These are phyloP conservation scores for Aspergillus fumigatiaffinis DNA, from an alignment of 2,329 filamentous ascomycete species.

Conservation along the genomic window DNA sequence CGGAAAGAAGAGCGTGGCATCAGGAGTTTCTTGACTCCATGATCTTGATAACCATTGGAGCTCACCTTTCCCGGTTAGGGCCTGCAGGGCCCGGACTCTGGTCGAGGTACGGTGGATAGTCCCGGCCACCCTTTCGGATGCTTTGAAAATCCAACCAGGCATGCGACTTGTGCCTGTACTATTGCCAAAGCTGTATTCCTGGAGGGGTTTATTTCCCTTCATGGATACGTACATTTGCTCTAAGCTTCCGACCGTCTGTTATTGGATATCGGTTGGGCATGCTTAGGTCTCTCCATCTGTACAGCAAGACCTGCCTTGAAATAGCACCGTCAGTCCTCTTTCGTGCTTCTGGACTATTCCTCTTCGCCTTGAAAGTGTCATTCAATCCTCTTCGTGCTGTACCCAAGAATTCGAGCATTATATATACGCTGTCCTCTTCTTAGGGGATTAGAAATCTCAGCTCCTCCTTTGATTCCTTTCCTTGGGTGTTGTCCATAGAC, in stretches of 20 bases:
- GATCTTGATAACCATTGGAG: background rate
- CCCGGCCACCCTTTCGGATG: conserved; percentile 5
- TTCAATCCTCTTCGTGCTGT: background rate
- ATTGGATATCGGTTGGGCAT: conserved; percentile 17
- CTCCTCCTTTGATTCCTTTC: background rate
- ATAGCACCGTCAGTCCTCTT: background rate
- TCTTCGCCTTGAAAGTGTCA: conserved; percentile 1
- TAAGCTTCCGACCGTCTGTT: conserved; percentile 9
- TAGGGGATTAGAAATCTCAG: background rate
- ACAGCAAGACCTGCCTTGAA: background rate
- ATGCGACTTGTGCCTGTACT: conserved; percentile 14
- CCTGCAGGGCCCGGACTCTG: conserved; percentile 8
- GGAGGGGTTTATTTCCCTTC: conserved; percentile 8
- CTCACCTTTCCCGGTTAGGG: conserved; percentile 6
- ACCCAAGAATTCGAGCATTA: conserved; percentile 7
- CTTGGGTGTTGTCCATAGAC: background rate
- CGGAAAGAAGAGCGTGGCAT: conserved; percentile 6
- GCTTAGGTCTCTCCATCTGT: conserved; percentile 3
- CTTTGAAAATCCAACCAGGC: conserved; percentile 2
- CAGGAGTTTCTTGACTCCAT: conserved; percentile 8
- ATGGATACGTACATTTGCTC: conserved; percentile 7
- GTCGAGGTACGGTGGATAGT: conserved; percentile 10
- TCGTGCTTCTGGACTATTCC: background rate
- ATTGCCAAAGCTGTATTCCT: conserved; percentile 12
- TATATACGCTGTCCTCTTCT: background rate